Percentiles rank a stretch among this genome's conserved stretches.
phyloP scores from a whole-genome alignment of 257 asterid species.

The Fraxinus americana region DNA sequence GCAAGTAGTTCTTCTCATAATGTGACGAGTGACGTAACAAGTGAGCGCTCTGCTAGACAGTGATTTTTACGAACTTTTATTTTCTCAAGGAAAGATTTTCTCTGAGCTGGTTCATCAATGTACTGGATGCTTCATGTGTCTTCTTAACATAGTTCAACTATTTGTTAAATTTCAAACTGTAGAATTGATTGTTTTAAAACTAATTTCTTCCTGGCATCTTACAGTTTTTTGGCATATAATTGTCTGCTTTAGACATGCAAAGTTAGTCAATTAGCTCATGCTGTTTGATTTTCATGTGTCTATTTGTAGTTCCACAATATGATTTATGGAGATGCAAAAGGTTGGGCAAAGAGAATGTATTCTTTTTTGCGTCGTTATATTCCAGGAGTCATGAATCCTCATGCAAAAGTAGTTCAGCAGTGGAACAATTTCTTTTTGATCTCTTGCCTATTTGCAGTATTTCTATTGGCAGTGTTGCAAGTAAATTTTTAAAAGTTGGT shows the following conservation, averaged over 20 bases:
- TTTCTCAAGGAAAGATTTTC: not conserved
- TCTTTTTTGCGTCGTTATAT: slow-evolving; percentile 34
- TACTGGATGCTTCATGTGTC: not conserved
- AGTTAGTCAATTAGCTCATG: slow-evolving; percentile 20
- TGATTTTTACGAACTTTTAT: not conserved
- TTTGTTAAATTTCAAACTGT: not conserved
- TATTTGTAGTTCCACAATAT: slow-evolving; percentile 44
- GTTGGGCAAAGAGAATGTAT: slow-evolving; percentile 42
- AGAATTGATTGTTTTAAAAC: not conserved
- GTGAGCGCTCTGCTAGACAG: not conserved
- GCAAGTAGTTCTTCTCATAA: not conserved
- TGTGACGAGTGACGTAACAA: not conserved
- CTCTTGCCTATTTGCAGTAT: slow-evolving; percentile 59
- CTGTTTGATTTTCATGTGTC: slow-evolving; percentile 17
- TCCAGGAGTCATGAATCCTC: slow-evolving; percentile 58
- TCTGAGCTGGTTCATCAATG: not conserved
- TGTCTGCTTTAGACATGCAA: not conserved
- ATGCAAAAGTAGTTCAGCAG: slow-evolving; percentile 41
- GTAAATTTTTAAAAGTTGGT: slow-evolving; percentile 37
- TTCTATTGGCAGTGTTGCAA: slow-evolving; percentile 59
- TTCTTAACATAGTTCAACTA: not conserved
- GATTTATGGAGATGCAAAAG: slow-evolving; percentile 51
- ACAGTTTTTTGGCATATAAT: not conserved
- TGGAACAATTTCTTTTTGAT: slow-evolving; percentile 50
- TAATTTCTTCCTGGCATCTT: not conserved